A percentile compares a stretch with the other conserved stretches of the same genome.
Conservation (phyloP, 257 asterid species). For the Nemophila menziesii region DNA sequence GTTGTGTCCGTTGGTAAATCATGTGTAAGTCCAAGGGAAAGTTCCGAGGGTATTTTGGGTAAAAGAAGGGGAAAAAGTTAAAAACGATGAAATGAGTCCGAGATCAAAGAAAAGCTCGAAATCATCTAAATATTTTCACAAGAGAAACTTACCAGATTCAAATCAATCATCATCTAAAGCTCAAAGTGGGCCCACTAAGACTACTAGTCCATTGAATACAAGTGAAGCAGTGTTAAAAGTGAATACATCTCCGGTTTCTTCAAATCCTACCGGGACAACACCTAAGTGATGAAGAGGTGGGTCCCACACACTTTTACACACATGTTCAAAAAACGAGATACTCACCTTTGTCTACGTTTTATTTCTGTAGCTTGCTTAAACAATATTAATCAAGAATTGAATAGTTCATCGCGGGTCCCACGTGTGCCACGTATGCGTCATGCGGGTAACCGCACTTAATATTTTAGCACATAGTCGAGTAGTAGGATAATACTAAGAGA, state of each 20-base stretch:
- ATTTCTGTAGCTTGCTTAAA: constrained; percentile 74
- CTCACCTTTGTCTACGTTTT: constrained; percentile 11
- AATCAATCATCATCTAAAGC: too few species aligned
- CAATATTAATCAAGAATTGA: constrained; percentile 87
- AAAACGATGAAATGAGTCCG: constrained; percentile 44
- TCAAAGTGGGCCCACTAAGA: constrained; percentile 23
- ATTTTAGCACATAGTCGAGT: too few species aligned
- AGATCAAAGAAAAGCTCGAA: constrained; percentile 46
- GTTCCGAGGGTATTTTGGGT: constrained; percentile 34
- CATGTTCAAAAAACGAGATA: not conserved
- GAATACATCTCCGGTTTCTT: constrained; percentile 38
- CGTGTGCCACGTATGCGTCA: constrained; percentile 94
- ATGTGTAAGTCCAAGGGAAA: too few species aligned
- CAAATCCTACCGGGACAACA: constrained; percentile 52
- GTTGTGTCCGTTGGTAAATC: constrained; percentile 37
- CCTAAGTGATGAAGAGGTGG: constrained; percentile 97
- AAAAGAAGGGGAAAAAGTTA: constrained; percentile 29
- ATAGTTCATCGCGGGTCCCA: constrained; percentile 97
- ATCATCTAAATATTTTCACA: constrained; percentile 42
- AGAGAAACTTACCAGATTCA: constrained; percentile 36
- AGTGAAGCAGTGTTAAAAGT: constrained; percentile 49
- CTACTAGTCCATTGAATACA: too few species aligned
- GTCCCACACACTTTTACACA: not conserved
- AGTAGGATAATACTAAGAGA: too few species aligned
- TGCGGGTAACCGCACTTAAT: constrained; percentile 82